phyloP scores from a whole-genome alignment of 2,329 filamentous ascomycete genomes.

The Nigrograna mackinnonii region DNA sequence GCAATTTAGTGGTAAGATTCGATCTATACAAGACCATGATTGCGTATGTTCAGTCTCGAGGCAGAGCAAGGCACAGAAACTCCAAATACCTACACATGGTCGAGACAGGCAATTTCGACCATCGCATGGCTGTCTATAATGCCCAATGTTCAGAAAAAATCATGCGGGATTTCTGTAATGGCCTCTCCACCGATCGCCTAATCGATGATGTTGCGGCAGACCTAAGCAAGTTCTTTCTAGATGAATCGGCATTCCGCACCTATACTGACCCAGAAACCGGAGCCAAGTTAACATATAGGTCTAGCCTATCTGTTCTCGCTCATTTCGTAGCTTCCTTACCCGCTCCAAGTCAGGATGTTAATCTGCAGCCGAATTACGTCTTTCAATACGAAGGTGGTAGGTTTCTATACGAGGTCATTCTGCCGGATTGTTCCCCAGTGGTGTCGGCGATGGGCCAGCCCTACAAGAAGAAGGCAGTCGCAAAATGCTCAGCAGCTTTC shows the following conservation, averaged over 20 bases:
- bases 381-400: constrained; percentile 59
- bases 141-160: constrained; percentile 61
- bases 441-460: constrained; percentile 65
- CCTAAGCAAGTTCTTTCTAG: constrained; percentile 58
- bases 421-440: constrained; percentile 77
- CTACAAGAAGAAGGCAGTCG: constrained; percentile 71
- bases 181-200: constrained; percentile 74
- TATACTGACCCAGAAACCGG: constrained; percentile 69
- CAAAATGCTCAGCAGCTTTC: constrained; percentile 89
- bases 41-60: constrained; percentile 91
- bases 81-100: constrained; percentile 87
- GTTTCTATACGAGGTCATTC: constrained; percentile 76
- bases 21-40: constrained; percentile 90
- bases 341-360: constrained; percentile 50
- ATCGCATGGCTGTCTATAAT: constrained; percentile 61
- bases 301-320: constrained; percentile 71
- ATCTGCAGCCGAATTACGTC: constrained; percentile 62
- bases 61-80: constrained; percentile 75
- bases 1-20: constrained; percentile 73
- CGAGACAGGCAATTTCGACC: constrained; percentile 68
- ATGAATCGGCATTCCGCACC: constrained; percentile 54
- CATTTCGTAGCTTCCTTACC: constrained; percentile 74
- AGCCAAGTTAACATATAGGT: constrained; percentile 77
- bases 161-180: constrained; percentile 76
- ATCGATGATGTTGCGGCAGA: constrained; percentile 64